Evolutionary conservation across 768 basidiomycete genomes (phyloP).

Genomic region (Phlegmacium glaucopus): DNA sequence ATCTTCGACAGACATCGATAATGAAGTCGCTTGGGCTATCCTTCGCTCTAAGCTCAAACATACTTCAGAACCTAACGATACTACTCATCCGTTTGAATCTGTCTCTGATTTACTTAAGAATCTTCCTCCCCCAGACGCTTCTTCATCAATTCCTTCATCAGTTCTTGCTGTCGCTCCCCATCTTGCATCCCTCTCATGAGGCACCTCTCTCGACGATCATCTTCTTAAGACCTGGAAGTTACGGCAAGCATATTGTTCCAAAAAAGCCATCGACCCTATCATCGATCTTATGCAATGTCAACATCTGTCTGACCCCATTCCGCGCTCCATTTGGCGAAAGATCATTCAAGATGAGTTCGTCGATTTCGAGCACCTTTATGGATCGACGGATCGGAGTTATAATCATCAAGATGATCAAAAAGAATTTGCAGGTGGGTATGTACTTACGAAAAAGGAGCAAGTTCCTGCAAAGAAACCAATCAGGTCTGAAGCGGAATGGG

Average conservation of each 20-base stretch:
- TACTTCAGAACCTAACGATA: no score
- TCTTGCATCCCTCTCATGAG: no score
- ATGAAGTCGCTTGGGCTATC: no score
- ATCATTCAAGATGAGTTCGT: slow-evolving; percentile 4
- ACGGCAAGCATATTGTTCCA: background rate
- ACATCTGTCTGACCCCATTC: background rate
- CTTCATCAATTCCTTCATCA: no score
- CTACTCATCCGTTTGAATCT: no score
- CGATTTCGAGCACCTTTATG: background rate
- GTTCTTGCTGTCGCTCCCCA: no score
- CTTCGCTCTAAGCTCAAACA: no score
- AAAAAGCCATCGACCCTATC: slow-evolving; percentile 1
- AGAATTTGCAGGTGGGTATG: slow-evolving; percentile 1
- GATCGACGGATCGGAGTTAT: background rate
- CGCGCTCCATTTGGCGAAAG: slow-evolving; percentile 1
- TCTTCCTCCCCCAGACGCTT: no score
- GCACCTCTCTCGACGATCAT: no score
- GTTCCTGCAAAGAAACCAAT: background rate
- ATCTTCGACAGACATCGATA: no score
- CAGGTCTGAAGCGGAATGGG: slow-evolving; percentile 8
- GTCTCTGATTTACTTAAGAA: no score
- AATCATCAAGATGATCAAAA: slow-evolving; percentile 1
- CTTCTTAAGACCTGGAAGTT: background rate
- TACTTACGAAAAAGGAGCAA: slow-evolving; percentile 1
- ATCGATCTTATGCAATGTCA: background rate